These are phyloP conservation scores for Metschnikowia arizonensis DNA, from an alignment of 805 yeast species.

Conservation along the genomic window DNA sequence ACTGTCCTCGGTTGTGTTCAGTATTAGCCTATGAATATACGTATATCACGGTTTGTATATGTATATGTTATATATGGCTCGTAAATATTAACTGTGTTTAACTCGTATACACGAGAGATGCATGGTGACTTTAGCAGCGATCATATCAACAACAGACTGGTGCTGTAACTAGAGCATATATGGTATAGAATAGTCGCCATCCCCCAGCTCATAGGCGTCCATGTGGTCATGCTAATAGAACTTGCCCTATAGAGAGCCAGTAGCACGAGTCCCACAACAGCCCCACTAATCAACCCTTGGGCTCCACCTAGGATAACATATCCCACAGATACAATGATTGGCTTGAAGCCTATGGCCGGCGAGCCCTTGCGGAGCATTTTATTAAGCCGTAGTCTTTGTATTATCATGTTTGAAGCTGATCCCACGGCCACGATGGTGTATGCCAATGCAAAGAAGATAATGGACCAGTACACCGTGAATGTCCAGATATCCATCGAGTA, in stretches of 20 bases:
- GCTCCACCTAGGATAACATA: conserved; percentile 54
- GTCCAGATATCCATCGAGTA: conserved; percentile 70
- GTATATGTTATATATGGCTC: too few relatives aligned
- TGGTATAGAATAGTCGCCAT: conserved; percentile 63
- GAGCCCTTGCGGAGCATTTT: conserved; percentile 3
- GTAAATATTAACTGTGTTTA: too few relatives aligned
- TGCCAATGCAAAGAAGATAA: conserved; percentile 61
- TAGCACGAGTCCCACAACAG: conserved; percentile 69
- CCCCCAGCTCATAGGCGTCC: conserved; percentile 90
- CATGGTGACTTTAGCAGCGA: neutral
- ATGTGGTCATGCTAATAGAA: conserved; percentile 81
- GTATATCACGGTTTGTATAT: too few relatives aligned
- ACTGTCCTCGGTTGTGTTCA: neutral
- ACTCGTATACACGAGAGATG: neutral
- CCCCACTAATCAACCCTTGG: conserved; percentile 70
- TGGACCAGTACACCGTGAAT: conserved; percentile 78
- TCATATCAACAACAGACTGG: conserved; percentile 28
- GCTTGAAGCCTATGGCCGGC: conserved; percentile 17
- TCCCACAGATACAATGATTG: conserved; percentile 39
- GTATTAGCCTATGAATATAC: neutral
- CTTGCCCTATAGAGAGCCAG: conserved; percentile 79
- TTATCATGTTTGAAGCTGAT: conserved; percentile 38
- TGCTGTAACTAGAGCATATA: conserved; percentile 62
- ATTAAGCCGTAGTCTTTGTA: conserved; percentile 19
- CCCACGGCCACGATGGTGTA: conserved; percentile 62